These are phyloP conservation scores for Tylopilus balloui DNA, from an alignment of 768 basidiomycete genomes.

Conservation along the genomic window DNA sequence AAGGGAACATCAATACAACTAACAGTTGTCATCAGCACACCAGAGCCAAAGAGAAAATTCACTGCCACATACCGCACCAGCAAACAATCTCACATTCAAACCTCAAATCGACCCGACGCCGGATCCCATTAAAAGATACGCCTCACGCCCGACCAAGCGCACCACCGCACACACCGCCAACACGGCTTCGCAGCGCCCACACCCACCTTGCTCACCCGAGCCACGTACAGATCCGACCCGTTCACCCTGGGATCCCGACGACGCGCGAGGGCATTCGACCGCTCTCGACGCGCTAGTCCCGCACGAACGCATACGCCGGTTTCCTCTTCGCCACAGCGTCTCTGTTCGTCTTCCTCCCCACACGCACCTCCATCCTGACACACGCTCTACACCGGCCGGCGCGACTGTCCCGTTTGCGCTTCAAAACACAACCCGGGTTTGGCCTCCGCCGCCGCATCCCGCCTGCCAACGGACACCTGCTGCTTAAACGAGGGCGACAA, in stretches of 20 bases:
- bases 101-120: background rate
- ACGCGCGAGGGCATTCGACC: no score
- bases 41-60: background rate
- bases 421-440: background rate
- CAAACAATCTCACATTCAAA: no score
- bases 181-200: background rate
- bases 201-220: background rate
- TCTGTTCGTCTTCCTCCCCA: no score
- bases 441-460: background rate
- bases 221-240: constrained; percentile 1
- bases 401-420: background rate
- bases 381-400: background rate
- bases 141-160: constrained; percentile 4
- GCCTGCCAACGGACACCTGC: background rate
- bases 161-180: constrained; percentile 4
- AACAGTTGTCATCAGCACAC: background rate
- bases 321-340: no score
- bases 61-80: no score
- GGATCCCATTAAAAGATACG: constrained; percentile 3
- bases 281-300: background rate
- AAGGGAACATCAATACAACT: constrained; percentile 1
- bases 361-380: background rate
- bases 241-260: background rate
- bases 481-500: constrained; percentile 7
- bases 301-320: no score